A percentile compares a stretch with the other conserved stretches of the same genome.
These are phyloP conservation scores for Ramicandelaber brevisporus DNA, from an alignment of 192 early-diverging fungal genomes.

Conservation along the genomic window DNA sequence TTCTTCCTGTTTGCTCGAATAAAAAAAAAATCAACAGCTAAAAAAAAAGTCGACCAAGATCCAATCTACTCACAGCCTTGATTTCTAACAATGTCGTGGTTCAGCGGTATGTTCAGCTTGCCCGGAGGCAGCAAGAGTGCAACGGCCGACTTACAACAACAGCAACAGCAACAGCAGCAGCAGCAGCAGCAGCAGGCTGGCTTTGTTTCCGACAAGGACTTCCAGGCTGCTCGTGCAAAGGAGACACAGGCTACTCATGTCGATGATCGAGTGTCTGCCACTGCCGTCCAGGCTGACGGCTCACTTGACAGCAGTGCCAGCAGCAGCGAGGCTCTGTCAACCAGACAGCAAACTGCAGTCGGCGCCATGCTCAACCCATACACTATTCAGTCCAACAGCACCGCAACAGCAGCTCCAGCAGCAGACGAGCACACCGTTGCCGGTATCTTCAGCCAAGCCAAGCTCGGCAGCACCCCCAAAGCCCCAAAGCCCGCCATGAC, in stretches of 20 bases:
- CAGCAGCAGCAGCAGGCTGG: slow-evolving; percentile 3
- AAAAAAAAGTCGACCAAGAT: no score
- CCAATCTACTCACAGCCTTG: no score
- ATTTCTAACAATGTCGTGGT: no score
- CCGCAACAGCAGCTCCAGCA: background rate
- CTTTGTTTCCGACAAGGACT: slow-evolving; percentile 1
- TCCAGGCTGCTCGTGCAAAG: no score
- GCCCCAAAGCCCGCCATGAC: no score
- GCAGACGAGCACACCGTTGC: slow-evolving; percentile 1
- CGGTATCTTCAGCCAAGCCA: slow-evolving; percentile 9
- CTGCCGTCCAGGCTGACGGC: no score
- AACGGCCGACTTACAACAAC: slow-evolving; percentile 3
- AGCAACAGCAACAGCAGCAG: slow-evolving; percentile 10
- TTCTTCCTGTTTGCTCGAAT: no score
- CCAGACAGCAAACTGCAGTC: slow-evolving; percentile 1
- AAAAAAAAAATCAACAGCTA: no score
- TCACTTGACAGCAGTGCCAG: slow-evolving; percentile 4
- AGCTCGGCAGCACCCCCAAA: slow-evolving; percentile 8
- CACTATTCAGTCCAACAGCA: background rate
- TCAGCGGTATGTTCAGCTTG: no score
- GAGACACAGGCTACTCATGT: no score
- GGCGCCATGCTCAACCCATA: slow-evolving; percentile 7
- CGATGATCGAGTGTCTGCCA: no score
- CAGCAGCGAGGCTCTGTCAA: slow-evolving; percentile 2
- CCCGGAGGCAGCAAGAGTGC: no score